Evolutionary conservation across 768 basidiomycete genomes (phyloP), one percentile per base, ranked within the genome.

Genomic region (Panellus pusillus): DNA sequence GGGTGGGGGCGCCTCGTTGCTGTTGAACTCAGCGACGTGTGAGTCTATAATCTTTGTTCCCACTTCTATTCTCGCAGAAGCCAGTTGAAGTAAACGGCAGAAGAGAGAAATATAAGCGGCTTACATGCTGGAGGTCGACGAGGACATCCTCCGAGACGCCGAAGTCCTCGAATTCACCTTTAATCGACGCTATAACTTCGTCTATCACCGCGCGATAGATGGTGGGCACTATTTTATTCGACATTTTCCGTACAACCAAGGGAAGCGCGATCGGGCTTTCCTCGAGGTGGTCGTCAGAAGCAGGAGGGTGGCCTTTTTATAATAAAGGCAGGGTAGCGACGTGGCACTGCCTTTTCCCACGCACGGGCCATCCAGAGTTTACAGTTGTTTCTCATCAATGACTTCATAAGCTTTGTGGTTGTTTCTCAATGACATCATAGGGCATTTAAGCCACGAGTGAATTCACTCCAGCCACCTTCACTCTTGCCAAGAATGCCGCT

Each of bases 171-270:
- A 98, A 99, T 68, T 98, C 95, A 71, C 84, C 76, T 74, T 90
- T 91, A 76, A 96, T 90, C 62, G 80, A 77, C 29, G 74, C 72
- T 63, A 98, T 89, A 61, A 98, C 95, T 73, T 98, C 93, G 83
- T 97, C 93, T 74, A 99, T 98, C 72, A 99, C 89, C 54, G 83
- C 70, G 60, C 96, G 91, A 73, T 99, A 99, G 64, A 92, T 89
- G 62, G 72, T 66, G 68, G 93, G 93, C 86, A 96, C 93, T 79
- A 93, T 92, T 80, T 95, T 95, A 87, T 96, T 96, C 57, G 93
- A 94, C 93, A 95, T 96, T 64, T 64, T 49, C 13, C 12, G 11
- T 18, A 20, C 29, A 67, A 63, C 65, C 52, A 35, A 51, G 32
- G 32, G 32, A 35, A 35, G 32, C 32, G 32, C 14, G 32, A 35